Conservation (phyloP, 352 stramenopile genomes). For the Thraustotheca clavata region DNA sequence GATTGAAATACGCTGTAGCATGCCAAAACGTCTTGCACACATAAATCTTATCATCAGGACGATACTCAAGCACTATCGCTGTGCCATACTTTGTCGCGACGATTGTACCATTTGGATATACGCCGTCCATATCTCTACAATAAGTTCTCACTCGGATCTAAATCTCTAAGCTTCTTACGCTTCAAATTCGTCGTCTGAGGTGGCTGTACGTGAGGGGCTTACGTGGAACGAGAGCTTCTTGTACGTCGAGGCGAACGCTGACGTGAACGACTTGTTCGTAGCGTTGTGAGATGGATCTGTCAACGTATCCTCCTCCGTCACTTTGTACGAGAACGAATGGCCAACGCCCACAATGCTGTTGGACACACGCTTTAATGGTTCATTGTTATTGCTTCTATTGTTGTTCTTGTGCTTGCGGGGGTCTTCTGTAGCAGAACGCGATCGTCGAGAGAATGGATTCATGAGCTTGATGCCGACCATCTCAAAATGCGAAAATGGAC, state of each 20-base stretch:
- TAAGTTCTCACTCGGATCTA: too few relatives aligned
- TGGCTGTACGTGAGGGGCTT: background rate
- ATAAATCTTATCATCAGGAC: conserved; percentile 58
- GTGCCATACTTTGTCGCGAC: conserved; percentile 73
- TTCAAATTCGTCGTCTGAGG: background rate
- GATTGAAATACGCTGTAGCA: conserved; percentile 54
- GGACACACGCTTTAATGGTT: background rate
- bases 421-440: background rate
- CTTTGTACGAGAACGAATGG: too few relatives aligned
- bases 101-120: background rate
- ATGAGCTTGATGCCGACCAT: background rate
- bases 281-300: background rate
- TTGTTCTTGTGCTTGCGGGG: background rate
- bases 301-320: background rate
- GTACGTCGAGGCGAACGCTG: background rate
- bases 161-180: too few relatives aligned
- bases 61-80: conserved; percentile 60
- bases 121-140: background rate
- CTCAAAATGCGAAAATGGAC: too few relatives aligned
- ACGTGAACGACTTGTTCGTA: background rate
- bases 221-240: background rate
- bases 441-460: background rate
- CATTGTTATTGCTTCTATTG: background rate
- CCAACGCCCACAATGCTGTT: background rate
- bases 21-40: conserved; percentile 69